phyloP scores from a whole-genome alignment of 1,284 basidiomycete genomes.

The Inonotus obliquus region DNA sequence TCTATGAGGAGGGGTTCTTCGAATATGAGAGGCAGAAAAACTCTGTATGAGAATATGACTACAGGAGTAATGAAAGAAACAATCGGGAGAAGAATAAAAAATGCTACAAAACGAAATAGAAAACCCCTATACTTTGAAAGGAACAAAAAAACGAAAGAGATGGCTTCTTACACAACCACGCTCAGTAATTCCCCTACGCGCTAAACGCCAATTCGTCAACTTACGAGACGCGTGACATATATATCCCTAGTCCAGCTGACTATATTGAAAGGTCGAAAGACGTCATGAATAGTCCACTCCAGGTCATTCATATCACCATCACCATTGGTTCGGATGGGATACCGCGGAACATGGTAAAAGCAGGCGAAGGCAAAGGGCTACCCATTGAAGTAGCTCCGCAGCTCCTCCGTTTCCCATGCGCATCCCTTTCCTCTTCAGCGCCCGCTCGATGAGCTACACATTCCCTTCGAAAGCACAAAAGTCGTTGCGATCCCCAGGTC shows the following conservation, averaged over 20 bases:
- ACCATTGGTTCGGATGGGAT: neutral
- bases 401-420: neutral
- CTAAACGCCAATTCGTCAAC: neutral
- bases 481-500: neutral
- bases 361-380: neutral
- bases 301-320: too few relatives aligned
- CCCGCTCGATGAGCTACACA: too few relatives aligned
- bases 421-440: too few relatives aligned
- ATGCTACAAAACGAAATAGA: too few relatives aligned
- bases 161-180: too few relatives aligned
- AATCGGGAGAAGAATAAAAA: neutral
- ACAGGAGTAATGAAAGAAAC: neutral
- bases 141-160: too few relatives aligned
- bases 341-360: neutral
- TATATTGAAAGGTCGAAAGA: neutral
- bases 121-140: too few relatives aligned
- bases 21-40: neutral
- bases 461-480: too few relatives aligned
- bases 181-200: neutral
- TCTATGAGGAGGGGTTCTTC: neutral
- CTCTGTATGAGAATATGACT: neutral
- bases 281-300: neutral
- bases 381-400: neutral
- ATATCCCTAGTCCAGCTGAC: neutral
- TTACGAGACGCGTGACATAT: neutral